These are phyloP conservation scores for Stephanodiscus triporus DNA, from an alignment of 108 stramenopile species.

Conservation along the genomic window DNA sequence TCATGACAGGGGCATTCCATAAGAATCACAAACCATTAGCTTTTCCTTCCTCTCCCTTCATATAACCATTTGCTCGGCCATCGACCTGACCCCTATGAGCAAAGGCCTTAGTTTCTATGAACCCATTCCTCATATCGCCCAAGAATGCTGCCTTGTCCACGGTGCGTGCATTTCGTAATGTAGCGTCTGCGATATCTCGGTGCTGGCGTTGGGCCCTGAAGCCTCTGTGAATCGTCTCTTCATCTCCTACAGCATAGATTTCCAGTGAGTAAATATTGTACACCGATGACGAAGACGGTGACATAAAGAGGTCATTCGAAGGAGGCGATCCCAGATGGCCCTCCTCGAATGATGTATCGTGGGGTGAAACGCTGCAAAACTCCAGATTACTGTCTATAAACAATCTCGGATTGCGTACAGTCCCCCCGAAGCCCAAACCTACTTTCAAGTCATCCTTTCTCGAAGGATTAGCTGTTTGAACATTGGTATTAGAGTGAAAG, in stretches of 20 bases:
- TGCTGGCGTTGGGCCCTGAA: conserved; percentile 58
- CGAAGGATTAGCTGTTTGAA: conserved; percentile 39
- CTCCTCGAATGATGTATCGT: conserved; percentile 76
- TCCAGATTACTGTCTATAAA: conserved; percentile 76
- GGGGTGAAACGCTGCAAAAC: conserved; percentile 55
- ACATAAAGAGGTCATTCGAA: conserved; percentile 16
- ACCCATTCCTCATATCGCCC: conserved; percentile 79
- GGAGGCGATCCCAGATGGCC: conserved; percentile 53
- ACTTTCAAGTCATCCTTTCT: conserved; percentile 71
- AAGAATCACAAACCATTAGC: not conserved
- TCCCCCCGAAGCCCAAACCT: conserved; percentile 87
- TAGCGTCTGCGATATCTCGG: conserved; percentile 67
- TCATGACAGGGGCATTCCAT: not conserved
- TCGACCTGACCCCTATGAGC: conserved; percentile 72
- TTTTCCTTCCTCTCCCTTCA: conserved; percentile 27
- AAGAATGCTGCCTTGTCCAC: conserved; percentile 84
- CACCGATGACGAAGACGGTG: conserved; percentile 27
- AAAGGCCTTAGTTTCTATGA: conserved; percentile 80
- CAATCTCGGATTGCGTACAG: conserved; percentile 64
- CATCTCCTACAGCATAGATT: conserved; percentile 83
- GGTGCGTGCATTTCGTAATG: conserved; percentile 69
- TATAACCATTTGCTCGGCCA: conserved; percentile 55
- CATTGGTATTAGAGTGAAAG: conserved; percentile 45
- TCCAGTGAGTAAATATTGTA: conserved; percentile 74
- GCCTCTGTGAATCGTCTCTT: conserved; percentile 60